phyloP scores from a whole-genome alignment of 768 basidiomycete genomes.

The Boletus huronensis region DNA sequence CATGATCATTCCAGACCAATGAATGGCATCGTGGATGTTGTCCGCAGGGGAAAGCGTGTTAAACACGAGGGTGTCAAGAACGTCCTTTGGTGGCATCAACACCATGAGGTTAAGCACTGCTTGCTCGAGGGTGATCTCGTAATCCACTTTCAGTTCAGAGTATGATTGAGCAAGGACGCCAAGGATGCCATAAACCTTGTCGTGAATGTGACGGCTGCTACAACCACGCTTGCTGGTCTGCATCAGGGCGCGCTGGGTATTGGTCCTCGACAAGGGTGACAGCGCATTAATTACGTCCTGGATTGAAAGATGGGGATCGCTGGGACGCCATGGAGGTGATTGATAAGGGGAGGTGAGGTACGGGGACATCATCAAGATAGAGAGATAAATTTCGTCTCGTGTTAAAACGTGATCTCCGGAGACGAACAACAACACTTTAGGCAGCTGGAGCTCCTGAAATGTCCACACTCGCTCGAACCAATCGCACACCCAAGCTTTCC shows the following conservation, averaged over 20 bases:
- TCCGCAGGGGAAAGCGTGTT: constrained; percentile 1
- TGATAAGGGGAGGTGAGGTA: constrained; percentile 2
- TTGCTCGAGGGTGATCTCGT: background rate
- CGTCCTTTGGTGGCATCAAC: constrained; percentile 2
- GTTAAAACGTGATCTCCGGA: constrained; percentile 8
- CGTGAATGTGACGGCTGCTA: background rate
- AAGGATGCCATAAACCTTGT: constrained; percentile 12
- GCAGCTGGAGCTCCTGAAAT: constrained; percentile 12
- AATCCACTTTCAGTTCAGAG: background rate
- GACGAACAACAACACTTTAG: constrained; percentile 4
- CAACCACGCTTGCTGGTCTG: constrained; percentile 6
- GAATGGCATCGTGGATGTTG: background rate
- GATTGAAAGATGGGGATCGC: background rate
- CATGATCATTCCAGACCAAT: constrained; percentile 13
- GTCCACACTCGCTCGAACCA: constrained; percentile 18
- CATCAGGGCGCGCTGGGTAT: constrained; percentile 8
- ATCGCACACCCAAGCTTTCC: constrained; percentile 10
- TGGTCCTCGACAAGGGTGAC: constrained; percentile 4
- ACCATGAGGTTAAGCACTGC: constrained; percentile 4
- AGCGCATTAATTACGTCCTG: constrained; percentile 9
- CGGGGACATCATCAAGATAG: constrained; percentile 9
- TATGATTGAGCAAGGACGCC: background rate
- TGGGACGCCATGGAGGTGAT: background rate
- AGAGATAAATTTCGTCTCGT: constrained; percentile 4
- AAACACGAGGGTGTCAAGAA: constrained; percentile 15